Evolutionary conservation across 257 asterid genomes (phyloP), one percentile per base, ranked within the genome.

Genomic region (Capsicum rhomboideum): DNA sequence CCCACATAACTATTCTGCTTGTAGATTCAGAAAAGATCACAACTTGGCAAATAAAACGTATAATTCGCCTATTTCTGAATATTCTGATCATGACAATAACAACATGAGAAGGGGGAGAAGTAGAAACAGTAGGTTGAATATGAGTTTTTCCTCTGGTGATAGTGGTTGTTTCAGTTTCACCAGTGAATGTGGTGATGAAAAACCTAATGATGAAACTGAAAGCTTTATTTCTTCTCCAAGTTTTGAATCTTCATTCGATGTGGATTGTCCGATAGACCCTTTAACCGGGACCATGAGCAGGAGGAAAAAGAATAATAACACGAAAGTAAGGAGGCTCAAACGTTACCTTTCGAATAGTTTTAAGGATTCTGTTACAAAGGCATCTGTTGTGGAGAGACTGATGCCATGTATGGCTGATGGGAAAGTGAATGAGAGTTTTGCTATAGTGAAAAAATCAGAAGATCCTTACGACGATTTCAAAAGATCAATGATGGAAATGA

Each of bases 401-500:
- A 81, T 82, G 54, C 88, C 90, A 8, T 86, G 88, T 80, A 63
- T 66, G 89, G 83, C 13, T 64, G 86, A 83, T 66, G 91, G 89
- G 31, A 82, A 85, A 79, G 89, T 85, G 87, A 86, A 87, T 9
- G 86, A 88, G 82, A 91, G 94, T 74, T 92, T 90, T 46, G 92
- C 92, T 4, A 88, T 93, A 87, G 88, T 89, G 91, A 95, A 95
- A 97, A 91, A 82, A 85, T 93, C 97, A 2, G 87, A 37, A 34
- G 91, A 92, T 52, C 98, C 98, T 4, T 89, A 83, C n/a, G 86
- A 92, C 80, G 98, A 95, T 90, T 95, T 95, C 91, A 95, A 89
- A 94, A 91, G 79, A 37, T 93, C 97, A 4, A 95, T 95, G 97
- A n/a, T 81, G 85, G 98, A 95, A 82, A 93, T 93, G 97, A 91